A percentile compares a stretch with the other conserved stretches of the same genome.
Conservation (phyloP, 1,284 basidiomycete genomes). For the Xanthoconium separans region DNA sequence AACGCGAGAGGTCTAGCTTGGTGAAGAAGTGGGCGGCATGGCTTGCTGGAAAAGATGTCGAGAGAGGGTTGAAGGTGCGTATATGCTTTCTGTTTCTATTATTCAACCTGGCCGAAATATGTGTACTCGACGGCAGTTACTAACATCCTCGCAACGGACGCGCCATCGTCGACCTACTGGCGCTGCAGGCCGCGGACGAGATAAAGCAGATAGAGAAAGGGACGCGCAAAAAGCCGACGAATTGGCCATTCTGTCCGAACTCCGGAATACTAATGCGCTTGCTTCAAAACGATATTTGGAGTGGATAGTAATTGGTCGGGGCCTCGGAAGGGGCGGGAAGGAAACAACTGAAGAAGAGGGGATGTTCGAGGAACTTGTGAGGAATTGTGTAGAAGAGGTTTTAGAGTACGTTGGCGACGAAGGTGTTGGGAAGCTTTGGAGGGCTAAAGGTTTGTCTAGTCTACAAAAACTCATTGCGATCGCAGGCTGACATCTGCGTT, state of each 20-base stretch:
- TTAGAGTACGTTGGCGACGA: slow-evolving; percentile 50
- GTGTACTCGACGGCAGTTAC: slow-evolving; percentile 40
- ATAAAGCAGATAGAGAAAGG: slow-evolving; percentile 27
- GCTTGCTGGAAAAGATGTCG: slow-evolving; percentile 69
- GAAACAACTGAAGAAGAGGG: slow-evolving; percentile 11
- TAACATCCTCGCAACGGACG: slow-evolving; percentile 41
- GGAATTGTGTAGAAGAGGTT: slow-evolving; percentile 54
- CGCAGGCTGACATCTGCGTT: background rate
- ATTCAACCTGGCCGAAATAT: background rate
- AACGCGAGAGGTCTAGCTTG: slow-evolving; percentile 57
- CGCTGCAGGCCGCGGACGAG: slow-evolving; percentile 27
- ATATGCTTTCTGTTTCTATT: background rate
- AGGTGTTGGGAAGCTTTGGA: slow-evolving; percentile 59
- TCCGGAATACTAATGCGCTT: slow-evolving; percentile 36
- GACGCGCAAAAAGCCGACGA: slow-evolving; percentile 46
- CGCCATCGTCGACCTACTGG: slow-evolving; percentile 22
- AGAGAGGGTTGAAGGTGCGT: slow-evolving; percentile 70
- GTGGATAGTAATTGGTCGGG: slow-evolving; percentile 71
- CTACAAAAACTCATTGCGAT: background rate
- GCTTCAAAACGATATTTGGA: slow-evolving; percentile 73
- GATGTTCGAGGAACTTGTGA: slow-evolving; percentile 56
- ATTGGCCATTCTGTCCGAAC: slow-evolving; percentile 51
- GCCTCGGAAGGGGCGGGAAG: slow-evolving; percentile 49
- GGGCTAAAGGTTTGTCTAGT: slow-evolving; percentile 57
- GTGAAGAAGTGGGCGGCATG: slow-evolving; percentile 79